phyloP scores from a whole-genome alignment of 2,329 filamentous ascomycete species.

The Colletotrichum aenigma region DNA sequence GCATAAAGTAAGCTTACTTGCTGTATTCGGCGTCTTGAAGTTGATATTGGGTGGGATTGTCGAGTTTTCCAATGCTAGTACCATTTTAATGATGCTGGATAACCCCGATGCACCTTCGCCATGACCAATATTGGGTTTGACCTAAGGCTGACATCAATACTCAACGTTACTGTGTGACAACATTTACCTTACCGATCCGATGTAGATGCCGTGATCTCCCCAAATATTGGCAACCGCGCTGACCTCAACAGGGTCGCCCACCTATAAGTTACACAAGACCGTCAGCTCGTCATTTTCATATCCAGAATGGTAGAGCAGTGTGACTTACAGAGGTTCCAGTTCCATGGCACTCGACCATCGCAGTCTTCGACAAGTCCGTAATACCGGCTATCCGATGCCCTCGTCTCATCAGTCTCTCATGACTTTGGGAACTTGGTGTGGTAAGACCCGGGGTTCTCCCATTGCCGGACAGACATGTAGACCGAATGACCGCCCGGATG shows the following conservation, averaged over 20 bases:
- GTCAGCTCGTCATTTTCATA: neutral
- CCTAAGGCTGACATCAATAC: neutral
- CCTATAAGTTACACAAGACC: slow-evolving; percentile 6
- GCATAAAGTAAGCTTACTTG: neutral
- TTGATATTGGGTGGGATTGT: slow-evolving; percentile 45
- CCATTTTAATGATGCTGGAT: slow-evolving; percentile 44
- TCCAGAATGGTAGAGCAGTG: slow-evolving; percentile 8
- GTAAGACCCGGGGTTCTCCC: slow-evolving; percentile 46
- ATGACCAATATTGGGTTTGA: slow-evolving; percentile 49
- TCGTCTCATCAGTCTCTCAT: slow-evolving; percentile 37
- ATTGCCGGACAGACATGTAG: slow-evolving; percentile 41
- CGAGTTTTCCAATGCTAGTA: slow-evolving; percentile 42
- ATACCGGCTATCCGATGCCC: slow-evolving; percentile 36
- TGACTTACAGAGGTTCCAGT: slow-evolving; percentile 44
- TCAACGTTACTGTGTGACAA: neutral
- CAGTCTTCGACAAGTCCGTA: slow-evolving; percentile 28
- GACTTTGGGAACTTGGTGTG: slow-evolving; percentile 37
- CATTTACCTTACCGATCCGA: slow-evolving; percentile 25
- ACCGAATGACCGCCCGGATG: slow-evolving; percentile 41
- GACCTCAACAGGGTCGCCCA: slow-evolving; percentile 54
- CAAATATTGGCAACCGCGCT: slow-evolving; percentile 34
- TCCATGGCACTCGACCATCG: slow-evolving; percentile 42
- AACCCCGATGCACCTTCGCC: slow-evolving; percentile 47
- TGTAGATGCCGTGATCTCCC: slow-evolving; percentile 26
- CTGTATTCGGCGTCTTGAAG: slow-evolving; percentile 33